Conservation (phyloP, 176 grass and related monocot genomes). For the Carex pumila region DNA sequence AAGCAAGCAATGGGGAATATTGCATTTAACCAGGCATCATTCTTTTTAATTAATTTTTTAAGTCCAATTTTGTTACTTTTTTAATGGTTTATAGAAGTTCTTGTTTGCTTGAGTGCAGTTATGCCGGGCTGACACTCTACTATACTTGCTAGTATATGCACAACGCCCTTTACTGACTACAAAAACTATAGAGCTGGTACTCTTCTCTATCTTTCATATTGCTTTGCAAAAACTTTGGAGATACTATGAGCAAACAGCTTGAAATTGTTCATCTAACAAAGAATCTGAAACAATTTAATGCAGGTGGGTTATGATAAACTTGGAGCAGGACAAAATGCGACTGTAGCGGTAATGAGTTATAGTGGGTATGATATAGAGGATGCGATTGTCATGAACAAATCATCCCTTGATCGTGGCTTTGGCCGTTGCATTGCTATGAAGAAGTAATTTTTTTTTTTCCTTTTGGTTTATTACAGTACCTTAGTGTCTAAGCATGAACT, state of each 20-base stretch:
- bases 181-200: constrained; percentile 94
- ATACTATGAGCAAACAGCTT: not conserved
- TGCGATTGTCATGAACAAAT: constrained; percentile 99
- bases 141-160: constrained; percentile 84
- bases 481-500: constrained; percentile 1
- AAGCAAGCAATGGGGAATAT: constrained; percentile 99
- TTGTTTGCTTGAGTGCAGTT: constrained; percentile 42
- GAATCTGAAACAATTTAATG: constrained; percentile 26
- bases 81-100: constrained; percentile 24
- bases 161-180: constrained; percentile 90
- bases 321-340: constrained; percentile 92
- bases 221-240: not conserved
- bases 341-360: constrained; percentile 94
- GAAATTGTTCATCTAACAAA: not conserved
- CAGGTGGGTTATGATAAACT: constrained; percentile 92
- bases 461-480: not conserved
- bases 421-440: constrained; percentile 96
- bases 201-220: constrained; percentile 10
- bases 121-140: constrained; percentile 74
- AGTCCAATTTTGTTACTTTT: not conserved
- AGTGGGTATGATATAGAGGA: constrained; percentile 99
- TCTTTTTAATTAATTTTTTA: not conserved
- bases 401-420: constrained; percentile 95
- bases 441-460: constrained; percentile 49
- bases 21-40: constrained; percentile 80